Evolutionary conservation across 345 rosid species (phyloP), one percentile per base, ranked within the genome.

Genomic region (Luvunga scandens): DNA sequence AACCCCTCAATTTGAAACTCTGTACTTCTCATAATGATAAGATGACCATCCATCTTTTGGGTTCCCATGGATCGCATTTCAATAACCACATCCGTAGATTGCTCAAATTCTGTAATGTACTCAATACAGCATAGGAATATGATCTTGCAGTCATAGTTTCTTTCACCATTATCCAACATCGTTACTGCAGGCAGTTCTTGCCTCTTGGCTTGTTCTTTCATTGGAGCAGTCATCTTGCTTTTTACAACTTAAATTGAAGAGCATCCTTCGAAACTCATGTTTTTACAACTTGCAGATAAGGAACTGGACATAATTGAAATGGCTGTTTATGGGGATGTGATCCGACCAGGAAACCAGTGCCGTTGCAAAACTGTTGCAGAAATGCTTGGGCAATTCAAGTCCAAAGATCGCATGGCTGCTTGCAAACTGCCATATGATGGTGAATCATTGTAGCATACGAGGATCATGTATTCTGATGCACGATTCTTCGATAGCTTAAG

Each of bases 251-350:
- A 73, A 36, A 48, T 14, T 53, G 42, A 71, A 9, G 53, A 73
- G 55, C 2, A 24, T 24, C 7, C 36, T 19, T 28, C 60, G 19
- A 24, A 1, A 42, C 39, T 7, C 28, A 27, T 65, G 27, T 5
- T 18, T 36, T 73, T 78, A 22, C n/a, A 24, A 63, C 69, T 42
- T 88, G 77, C 85, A 92, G 98, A 95, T 63, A 92, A 85, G 87
- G 99, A 95, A 88, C 94, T 95, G 9, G 99, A 94, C 87, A 79
- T 93, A 69, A 90, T 92, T 5, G 98, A 95, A 89, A 93, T 92
- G 99, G 99, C 98, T 48, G 98, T 93, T 81, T 95, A 92, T 72
- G 99, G 98, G 57, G 94, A 95, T 71, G 95, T 95, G 27, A 80
- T 87, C 60, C 91, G 98, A 69, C 96, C 98, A 9, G 99, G 98